Conservation (phyloP, 495 filamentous ascomycete species). For the Neurospora africana region DNA sequence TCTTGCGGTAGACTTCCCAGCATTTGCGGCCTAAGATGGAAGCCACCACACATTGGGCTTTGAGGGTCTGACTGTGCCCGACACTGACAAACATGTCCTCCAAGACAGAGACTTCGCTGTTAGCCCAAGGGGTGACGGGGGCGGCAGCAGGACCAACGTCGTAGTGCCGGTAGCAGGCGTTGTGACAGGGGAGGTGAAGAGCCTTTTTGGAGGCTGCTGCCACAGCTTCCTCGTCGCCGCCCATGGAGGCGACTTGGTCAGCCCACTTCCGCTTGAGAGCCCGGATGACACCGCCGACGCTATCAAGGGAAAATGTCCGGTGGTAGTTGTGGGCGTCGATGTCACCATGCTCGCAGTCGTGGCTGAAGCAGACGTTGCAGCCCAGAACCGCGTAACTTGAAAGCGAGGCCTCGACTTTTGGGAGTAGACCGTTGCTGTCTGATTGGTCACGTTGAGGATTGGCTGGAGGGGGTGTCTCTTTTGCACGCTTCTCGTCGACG, state of each 20-base stretch:
- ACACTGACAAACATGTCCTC: slow-evolving; percentile 27
- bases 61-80: slow-evolving; percentile 22
- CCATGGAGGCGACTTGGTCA: slow-evolving; percentile 15
- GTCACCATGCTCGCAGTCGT: slow-evolving; percentile 41
- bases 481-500: slow-evolving; percentile 35
- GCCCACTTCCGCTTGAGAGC: slow-evolving; percentile 16
- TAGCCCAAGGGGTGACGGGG: slow-evolving; percentile 23
- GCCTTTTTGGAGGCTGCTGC: neutral
- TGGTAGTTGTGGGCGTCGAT: slow-evolving; percentile 36
- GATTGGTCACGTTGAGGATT: slow-evolving; percentile 4
- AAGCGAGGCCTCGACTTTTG: slow-evolving; percentile 26
- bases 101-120: slow-evolving; percentile 30
- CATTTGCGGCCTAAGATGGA: slow-evolving; percentile 35
- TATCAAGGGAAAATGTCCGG: slow-evolving; percentile 32
- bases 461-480: slow-evolving; percentile 26
- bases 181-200: slow-evolving; percentile 22
- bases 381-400: slow-evolving; percentile 35
- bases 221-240: slow-evolving; percentile 1
- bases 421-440: slow-evolving; percentile 8
- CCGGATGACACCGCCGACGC: slow-evolving; percentile 13
- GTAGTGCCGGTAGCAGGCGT: slow-evolving; percentile 30
- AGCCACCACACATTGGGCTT: slow-evolving; percentile 31
- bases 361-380: slow-evolving; percentile 36
- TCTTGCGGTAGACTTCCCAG: slow-evolving; percentile 39
- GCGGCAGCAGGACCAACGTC: slow-evolving; percentile 17